Evolutionary conservation across 2,329 filamentous ascomycete species (phyloP).

Genomic region (Talaromyces pinophilus): DNA sequence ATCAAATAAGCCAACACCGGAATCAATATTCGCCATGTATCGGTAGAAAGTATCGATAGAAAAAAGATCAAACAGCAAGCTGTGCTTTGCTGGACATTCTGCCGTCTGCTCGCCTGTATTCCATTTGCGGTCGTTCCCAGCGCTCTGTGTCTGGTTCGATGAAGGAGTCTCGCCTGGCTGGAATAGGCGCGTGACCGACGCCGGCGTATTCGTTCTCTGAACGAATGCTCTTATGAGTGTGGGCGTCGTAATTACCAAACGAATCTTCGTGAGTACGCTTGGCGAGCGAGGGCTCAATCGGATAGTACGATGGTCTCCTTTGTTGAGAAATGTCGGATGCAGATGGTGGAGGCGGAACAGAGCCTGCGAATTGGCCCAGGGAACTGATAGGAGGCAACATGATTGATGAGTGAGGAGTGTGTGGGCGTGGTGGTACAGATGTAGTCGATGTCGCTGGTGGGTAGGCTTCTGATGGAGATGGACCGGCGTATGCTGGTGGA

Average conservation of each 20-base stretch:
- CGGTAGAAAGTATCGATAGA: not conserved
- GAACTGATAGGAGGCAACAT: constrained; percentile 39
- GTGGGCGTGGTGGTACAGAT: constrained; percentile 12
- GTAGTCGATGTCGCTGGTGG: constrained; percentile 1
- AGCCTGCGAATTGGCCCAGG: constrained; percentile 15
- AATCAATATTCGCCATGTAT: not conserved
- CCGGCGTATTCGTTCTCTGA: constrained; percentile 20
- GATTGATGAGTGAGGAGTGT: constrained; percentile 31
- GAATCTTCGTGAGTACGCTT: constrained; percentile 43
- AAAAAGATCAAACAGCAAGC: constrained; percentile 24
- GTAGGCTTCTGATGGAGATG: constrained; percentile 7
- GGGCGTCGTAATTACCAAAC: constrained; percentile 36
- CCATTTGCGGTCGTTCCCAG: constrained; percentile 29
- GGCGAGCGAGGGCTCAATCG: constrained; percentile 32
- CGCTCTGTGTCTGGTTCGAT: constrained; percentile 10
- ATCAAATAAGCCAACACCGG: not conserved
- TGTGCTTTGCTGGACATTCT: constrained; percentile 37
- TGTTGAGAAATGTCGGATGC: constrained; percentile 22
- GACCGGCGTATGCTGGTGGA: constrained; percentile 16
- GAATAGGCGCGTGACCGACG: not conserved
- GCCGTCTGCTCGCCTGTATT: constrained; percentile 41
- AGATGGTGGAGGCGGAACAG: constrained; percentile 16
- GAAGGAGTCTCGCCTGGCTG: constrained; percentile 29
- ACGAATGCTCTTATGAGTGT: constrained; percentile 20
- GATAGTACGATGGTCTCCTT: constrained; percentile 31